Evolutionary conservation across 495 filamentous ascomycete genomes (phyloP), one percentile per base, ranked within the genome.

Genomic region (Pseudotulostoma volvatum): DNA sequence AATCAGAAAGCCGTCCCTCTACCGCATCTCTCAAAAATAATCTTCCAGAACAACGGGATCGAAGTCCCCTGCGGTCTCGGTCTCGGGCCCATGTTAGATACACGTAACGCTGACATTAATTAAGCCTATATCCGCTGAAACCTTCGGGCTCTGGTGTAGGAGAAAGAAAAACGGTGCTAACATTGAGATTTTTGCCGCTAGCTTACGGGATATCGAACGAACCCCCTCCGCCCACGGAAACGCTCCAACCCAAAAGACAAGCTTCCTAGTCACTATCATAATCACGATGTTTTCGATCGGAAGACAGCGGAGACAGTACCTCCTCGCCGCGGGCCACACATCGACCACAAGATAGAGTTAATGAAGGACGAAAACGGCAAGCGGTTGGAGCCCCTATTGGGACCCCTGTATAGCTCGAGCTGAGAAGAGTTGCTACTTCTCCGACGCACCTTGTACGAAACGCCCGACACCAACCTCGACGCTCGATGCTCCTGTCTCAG

Each of bases 251-350:
- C 33, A n/a, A 8, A 21, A 13, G 21, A 14, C 7, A 36, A 36
- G 21, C 31, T 42, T 8, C 33, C 32, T 14, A 38, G 5, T 13
- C 20, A 39, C n/a, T 42, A 42, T 37, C 20, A 25, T 28, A 9
- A 38, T 9, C 36, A 8, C 13, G 4, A 40, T 18, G 9, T 42
- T n/a, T 42, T 42, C 21, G 20, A 36, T 15, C 30, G 32, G 9
- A 4, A 42, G 21, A 3, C 3, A 15, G 33, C 40, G n/a, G 32
- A 36, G 2, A 37, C 7, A 8, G 4, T 42, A 18, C 40, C 32
- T 3, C 40, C 21, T 3, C 11, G 3, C 16, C 31, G 19, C 2
- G 25, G 38, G 4, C 13, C 13, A 17, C 15, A 18, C 13, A 37
- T 36, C 5, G 32, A 42, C 21, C 32, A 42, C 32, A 3, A 9